Base-by-base conservation (phyloP, 1,284 basidiomycete species). In the Cutaneotrichosporon sp. region DNA sequence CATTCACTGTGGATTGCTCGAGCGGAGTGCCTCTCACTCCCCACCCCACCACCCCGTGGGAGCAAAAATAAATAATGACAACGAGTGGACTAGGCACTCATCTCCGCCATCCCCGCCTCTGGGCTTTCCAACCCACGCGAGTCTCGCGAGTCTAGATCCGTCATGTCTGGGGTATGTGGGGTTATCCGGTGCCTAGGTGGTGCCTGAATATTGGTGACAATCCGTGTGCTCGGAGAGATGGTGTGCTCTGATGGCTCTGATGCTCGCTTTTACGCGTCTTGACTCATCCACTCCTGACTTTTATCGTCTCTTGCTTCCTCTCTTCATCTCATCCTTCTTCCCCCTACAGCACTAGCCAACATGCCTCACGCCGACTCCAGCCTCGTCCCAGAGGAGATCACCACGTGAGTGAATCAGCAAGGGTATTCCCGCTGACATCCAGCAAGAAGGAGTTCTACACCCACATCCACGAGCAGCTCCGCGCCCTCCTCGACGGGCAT, bases 291-390 rank as follows among this genome's bases (percentile, higher is more conserved):
- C 3, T 38, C 36, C 3, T 38, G 36, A 38, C 20, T n/a, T 20
- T 5, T 24, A 2, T 47, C 24, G 20, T 47, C 24, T 27, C 34
- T 36, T 36, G 10, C 14, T 13, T 14, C 11, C 11, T 13, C 29
- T 42, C 18, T 14, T 3, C 16, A 42, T 42, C 18, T 8, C 18
- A 8, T 8, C 45, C 13, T 25, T 14, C 43, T 24, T 22, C 43
- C 10, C 34, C 38, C 52, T 33, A n/a, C 31, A 42, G 43, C 36
- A 27, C 8, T 24, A 18, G 24, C n/a, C 34, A 67, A 33, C 4
- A 94, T 93, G 91, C 87, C 88, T 29, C 91, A 95, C 81, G 91
- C 92, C 58, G 91, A 94, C 73, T 83, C 87, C 16, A 87, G 89
- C 5, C 77, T 87, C 22, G 82, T 94, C 8, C 91, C 91, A 7